Conservation (phyloP, 331 rosid species). For the Erythrophleum ivorense region DNA sequence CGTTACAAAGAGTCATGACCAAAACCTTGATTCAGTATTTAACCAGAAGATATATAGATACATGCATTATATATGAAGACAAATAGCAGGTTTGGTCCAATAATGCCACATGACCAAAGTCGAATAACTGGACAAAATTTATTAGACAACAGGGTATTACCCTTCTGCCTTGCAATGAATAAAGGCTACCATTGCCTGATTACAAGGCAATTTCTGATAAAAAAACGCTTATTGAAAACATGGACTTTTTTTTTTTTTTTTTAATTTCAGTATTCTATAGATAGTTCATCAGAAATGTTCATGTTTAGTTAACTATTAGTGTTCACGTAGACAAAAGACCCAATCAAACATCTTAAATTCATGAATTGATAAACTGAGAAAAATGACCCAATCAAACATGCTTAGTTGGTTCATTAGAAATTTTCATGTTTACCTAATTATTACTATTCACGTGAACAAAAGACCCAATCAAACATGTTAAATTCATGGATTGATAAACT, state of each 20-base stretch:
- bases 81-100: background rate
- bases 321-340: too few species aligned
- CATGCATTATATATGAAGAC: background rate
- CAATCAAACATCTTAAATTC: too few species aligned
- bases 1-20: background rate
- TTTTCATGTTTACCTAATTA: too few species aligned
- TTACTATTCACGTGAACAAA: too few species aligned
- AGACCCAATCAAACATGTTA: too few species aligned
- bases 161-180: background rate
- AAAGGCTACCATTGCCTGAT: background rate
- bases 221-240: background rate
- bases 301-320: too few species aligned
- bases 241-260: background rate
- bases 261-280: too few species aligned
- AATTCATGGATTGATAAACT: background rate
- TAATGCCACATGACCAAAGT: background rate
- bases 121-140: background rate
- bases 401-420: too few species aligned
- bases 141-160: background rate
- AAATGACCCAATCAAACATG: too few species aligned
- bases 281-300: too few species aligned
- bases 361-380: background rate
- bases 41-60: background rate
- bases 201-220: background rate
- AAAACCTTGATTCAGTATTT: background rate